Conservation (phyloP, 2,329 filamentous ascomycete species). For the Hypoxylon sp. region DNA sequence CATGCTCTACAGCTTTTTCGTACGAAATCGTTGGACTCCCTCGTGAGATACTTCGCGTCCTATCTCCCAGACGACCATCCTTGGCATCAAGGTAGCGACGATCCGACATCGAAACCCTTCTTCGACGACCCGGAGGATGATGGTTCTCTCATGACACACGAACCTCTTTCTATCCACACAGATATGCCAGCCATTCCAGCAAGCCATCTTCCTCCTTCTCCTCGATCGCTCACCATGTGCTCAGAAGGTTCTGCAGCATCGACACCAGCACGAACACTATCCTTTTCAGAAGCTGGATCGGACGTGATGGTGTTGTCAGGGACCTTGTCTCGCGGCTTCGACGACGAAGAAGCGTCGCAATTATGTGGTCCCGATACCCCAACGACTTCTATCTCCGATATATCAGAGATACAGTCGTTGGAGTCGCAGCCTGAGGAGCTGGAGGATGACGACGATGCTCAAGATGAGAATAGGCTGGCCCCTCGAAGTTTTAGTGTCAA, state of each 20-base stretch:
- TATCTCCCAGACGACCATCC: constrained; percentile 69
- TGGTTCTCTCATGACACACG: constrained; percentile 61
- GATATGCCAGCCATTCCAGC: constrained; percentile 44
- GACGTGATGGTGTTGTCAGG: constrained; percentile 56
- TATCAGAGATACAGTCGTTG: constrained; percentile 59
- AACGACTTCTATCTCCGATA: constrained; percentile 63
- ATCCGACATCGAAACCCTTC: constrained; percentile 55
- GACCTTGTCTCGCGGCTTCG: constrained; percentile 59
- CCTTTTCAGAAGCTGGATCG: constrained; percentile 67
- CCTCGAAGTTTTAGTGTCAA: constrained; percentile 49
- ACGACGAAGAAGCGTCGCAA: constrained; percentile 60
- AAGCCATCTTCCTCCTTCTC: constrained; percentile 61
- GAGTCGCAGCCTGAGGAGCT: constrained; percentile 54
- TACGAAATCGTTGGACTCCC: constrained; percentile 71
- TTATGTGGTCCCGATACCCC: constrained; percentile 63
- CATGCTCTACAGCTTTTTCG: constrained; percentile 72
- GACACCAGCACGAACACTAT: constrained; percentile 65
- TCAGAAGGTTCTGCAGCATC: constrained; percentile 61
- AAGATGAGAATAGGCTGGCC: constrained; percentile 48
- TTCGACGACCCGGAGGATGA: constrained; percentile 61
- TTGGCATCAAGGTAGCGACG: constrained; percentile 56
- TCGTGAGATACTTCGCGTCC: constrained; percentile 72
- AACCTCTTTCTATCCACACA: constrained; percentile 58
- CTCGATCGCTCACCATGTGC: constrained; percentile 66
- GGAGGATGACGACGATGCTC: constrained; percentile 52